A percentile compares a stretch with the other conserved stretches of the same genome.
Conservation (phyloP, 116 monocot species). For the Papilionanthe hybrid region DNA sequence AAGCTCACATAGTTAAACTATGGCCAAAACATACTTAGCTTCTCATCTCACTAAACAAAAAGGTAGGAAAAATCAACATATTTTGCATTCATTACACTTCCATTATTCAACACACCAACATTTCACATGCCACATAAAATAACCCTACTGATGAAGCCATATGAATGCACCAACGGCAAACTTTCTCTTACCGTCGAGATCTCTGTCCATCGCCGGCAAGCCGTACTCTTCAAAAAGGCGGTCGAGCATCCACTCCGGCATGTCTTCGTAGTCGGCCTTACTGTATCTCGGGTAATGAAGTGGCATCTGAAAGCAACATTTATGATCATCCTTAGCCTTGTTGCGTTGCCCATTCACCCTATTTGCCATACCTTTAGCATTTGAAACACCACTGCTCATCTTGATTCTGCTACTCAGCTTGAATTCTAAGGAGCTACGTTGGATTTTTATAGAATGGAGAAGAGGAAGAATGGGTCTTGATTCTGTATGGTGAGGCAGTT, state of each 20-base stretch:
- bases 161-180: conserved; percentile 40
- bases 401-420: background rate
- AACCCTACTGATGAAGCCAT: conserved; percentile 9
- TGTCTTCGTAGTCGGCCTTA: conserved; percentile 36
- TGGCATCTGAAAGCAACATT: conserved; percentile 38
- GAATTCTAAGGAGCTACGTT: background rate
- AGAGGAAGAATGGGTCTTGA: background rate
- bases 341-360: no score
- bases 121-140: no score
- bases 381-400: background rate
- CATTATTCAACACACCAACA: no score
- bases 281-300: conserved; percentile 51
- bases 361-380: no score
- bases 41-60: no score
- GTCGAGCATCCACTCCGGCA: conserved; percentile 51
- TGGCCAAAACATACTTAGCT: no score
- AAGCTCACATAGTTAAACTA: no score
- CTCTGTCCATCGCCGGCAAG: conserved; percentile 17
- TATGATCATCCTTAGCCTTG: background rate
- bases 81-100: no score
- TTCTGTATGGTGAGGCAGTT: background rate
- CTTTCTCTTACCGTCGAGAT: conserved; percentile 26
- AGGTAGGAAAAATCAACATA: no score
- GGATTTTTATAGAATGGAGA: background rate
- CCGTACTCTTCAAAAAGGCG: conserved; percentile 42